Base-by-base conservation (phyloP, 345 rosid species). In the Arabidopsis arenosa region DNA sequence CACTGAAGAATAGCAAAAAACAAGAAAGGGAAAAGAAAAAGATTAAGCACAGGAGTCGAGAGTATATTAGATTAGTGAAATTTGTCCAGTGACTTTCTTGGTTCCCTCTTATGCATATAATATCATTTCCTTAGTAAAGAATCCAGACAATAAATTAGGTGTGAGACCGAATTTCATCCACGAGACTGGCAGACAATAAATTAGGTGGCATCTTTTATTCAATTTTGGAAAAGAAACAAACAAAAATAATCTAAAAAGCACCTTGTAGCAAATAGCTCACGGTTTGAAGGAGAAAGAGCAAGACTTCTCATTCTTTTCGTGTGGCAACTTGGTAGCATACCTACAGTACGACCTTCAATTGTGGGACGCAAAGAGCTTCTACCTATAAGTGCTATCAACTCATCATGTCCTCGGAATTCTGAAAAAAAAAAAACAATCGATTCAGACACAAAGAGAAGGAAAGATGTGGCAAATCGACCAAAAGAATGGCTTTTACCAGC, bases 251-350 rank as follows among this genome's bases (percentile, higher is more conserved):
- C 18, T 32, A 37, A 49, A 70, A 26, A 17, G 36, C 52, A 78
- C 81, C 81, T 78, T 26, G 81, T 73, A 60, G 81, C 78, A 66
- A 78, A 78, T 32, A 78, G 52, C 6, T 78, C 77, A 33, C 64
- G 73, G 52, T 53, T 43, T 15, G 81, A 78, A 51, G 74, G 74
- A 73, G 81, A 78, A 26, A 78, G 70, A 59, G 81, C 77, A 54
- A 78, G 81, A 52, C 78, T 78, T 73, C 81, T 66, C 74, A 78
- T 59, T 67, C 78, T 73, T 78, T 78, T 78, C 10, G 78, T 72
- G 74, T 78, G 81, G 65, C 70, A 51, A 67, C 81, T 73, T 67
- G 81, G 81, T 33, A 72, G 52, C 81, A 78, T 78, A 52, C 70
- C 40, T 21, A 66, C 51, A 28, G 65, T 73, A 60, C 59, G 73